These are phyloP conservation scores for Ophiostoma montium DNA, from an alignment of 2,329 filamentous ascomycete species.

Conservation along the genomic window DNA sequence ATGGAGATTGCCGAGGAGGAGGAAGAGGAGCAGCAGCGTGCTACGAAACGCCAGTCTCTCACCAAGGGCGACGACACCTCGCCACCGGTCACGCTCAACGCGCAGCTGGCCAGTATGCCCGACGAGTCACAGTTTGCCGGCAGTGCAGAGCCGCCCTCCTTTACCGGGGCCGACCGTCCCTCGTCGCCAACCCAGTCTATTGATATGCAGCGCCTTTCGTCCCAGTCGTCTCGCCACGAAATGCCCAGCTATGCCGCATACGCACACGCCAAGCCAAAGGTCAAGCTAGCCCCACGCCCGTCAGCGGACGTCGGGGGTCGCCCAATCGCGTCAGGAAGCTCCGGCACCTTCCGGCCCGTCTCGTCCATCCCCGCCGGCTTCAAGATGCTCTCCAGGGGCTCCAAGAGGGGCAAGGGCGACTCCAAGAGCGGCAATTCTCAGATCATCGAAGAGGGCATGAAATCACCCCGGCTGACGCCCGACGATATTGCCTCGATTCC, in stretches of 20 bases:
- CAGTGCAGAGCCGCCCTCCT: constrained; percentile 26
- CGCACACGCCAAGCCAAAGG: constrained; percentile 54
- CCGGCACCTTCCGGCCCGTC: constrained; percentile 51
- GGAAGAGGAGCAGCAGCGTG: constrained; percentile 47
- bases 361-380: constrained; percentile 71
- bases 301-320: constrained; percentile 51
- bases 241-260: constrained; percentile 35
- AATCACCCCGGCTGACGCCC: not conserved
- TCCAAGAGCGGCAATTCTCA: constrained; percentile 14
- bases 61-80: constrained; percentile 23
- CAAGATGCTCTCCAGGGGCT: constrained; percentile 49
- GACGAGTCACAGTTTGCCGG: constrained; percentile 36
- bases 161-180: constrained; percentile 19
- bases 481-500: constrained; percentile 7
- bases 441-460: constrained; percentile 1
- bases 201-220: constrained; percentile 32
- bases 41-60: constrained; percentile 43
- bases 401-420: constrained; percentile 32
- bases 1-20: constrained; percentile 92
- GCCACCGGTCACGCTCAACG: constrained; percentile 34
- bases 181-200: constrained; percentile 32
- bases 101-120: constrained; percentile 35
- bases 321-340: constrained; percentile 45
- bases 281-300: constrained; percentile 78
- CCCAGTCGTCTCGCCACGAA: constrained; percentile 38